Percentiles rank a stretch among this genome's conserved stretches.
phyloP scores from a whole-genome alignment of 1,284 basidiomycete genomes.

The Boletus semigastroideus region DNA sequence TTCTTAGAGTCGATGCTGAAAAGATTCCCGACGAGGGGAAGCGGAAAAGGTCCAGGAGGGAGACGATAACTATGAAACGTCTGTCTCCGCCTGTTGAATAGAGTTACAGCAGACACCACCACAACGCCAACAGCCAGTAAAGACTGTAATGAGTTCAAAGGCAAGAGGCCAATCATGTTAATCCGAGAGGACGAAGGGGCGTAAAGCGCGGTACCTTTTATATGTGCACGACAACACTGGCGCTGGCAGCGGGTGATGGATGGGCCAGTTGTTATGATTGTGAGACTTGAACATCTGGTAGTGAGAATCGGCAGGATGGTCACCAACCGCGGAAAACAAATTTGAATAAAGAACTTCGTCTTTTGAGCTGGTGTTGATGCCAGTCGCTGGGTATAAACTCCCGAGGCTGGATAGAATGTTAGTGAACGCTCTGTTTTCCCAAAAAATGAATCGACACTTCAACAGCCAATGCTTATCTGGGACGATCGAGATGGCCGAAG shows the following conservation, averaged over 20 bases:
- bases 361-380: no score
- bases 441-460: no score
- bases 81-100: slow-evolving; percentile 11
- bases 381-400: no score
- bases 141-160: not conserved
- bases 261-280: not conserved
- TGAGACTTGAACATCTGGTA: not conserved
- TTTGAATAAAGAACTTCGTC: not conserved
- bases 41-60: slow-evolving; percentile 23
- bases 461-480: no score
- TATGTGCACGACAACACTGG: not conserved
- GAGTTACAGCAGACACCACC: not conserved
- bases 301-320: not conserved
- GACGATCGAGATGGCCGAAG: no score
- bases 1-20: slow-evolving; percentile 20
- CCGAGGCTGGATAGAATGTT: no score
- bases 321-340: not conserved
- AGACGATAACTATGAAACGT: slow-evolving; percentile 4
- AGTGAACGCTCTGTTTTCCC: no score
- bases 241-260: not conserved
- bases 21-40: slow-evolving; percentile 25
- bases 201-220: not conserved
- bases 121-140: slow-evolving; percentile 2
- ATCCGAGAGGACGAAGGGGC: not conserved
- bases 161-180: slow-evolving; percentile 4